phyloP scores from a whole-genome alignment of 2,329 filamentous ascomycete genomes.

The Calonectria honghensis region DNA sequence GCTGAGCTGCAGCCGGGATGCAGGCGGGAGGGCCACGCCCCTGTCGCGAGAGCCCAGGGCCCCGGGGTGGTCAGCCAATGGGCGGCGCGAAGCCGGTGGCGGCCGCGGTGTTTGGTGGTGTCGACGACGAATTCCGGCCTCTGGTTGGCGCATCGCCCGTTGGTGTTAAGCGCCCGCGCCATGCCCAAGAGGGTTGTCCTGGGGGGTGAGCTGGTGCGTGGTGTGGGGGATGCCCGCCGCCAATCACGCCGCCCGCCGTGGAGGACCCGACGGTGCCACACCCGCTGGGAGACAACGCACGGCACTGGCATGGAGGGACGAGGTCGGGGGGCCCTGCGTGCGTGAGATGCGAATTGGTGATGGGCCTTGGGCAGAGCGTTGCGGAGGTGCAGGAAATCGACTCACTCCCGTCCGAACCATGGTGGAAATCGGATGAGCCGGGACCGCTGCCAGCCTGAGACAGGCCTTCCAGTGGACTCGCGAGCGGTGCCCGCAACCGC shows the following conservation, averaged over 20 bases:
- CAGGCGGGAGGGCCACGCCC: slow-evolving; percentile 50
- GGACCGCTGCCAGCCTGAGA: slow-evolving; percentile 11
- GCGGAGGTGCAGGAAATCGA: slow-evolving; percentile 8
- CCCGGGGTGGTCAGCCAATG: slow-evolving; percentile 46
- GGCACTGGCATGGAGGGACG: not conserved
- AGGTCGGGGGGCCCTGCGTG: slow-evolving; percentile 19
- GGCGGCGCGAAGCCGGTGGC: slow-evolving; percentile 33
- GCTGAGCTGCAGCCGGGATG: slow-evolving; percentile 43
- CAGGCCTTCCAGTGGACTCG: slow-evolving; percentile 2
- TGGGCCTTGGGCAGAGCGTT: not conserved
- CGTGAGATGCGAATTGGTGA: slow-evolving; percentile 10
- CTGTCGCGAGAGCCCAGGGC: slow-evolving; percentile 34
- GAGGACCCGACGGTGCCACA: slow-evolving; percentile 22
- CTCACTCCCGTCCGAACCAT: slow-evolving; percentile 25
- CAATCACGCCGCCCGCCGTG: slow-evolving; percentile 43
- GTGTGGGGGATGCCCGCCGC: slow-evolving; percentile 29
- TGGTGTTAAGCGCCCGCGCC: slow-evolving; percentile 54
- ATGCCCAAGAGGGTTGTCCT: slow-evolving; percentile 38
- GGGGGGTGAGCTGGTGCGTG: slow-evolving; percentile 32
- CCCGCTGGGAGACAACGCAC: slow-evolving; percentile 15
- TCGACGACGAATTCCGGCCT: slow-evolving; percentile 33
- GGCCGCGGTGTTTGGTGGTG: slow-evolving; percentile 23
- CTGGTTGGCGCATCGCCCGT: slow-evolving; percentile 48
- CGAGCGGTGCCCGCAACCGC: slow-evolving; percentile 24
- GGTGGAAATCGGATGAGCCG: slow-evolving; percentile 48